phyloP scores from a whole-genome alignment of 2,329 filamentous ascomycete genomes.

The Cercospora sp. region DNA sequence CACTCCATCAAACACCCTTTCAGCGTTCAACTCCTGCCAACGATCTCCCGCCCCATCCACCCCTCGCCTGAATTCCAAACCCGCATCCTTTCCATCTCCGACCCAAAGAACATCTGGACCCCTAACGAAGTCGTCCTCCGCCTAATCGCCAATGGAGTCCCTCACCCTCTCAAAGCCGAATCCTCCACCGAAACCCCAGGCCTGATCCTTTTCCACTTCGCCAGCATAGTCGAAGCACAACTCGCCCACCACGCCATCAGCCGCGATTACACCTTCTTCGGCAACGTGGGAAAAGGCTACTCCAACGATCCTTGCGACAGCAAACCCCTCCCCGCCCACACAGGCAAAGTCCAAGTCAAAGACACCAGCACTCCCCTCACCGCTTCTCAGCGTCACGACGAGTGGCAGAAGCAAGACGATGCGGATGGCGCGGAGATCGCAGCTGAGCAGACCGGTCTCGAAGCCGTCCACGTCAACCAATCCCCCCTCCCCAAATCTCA shows the following conservation, averaged over 20 bases:
- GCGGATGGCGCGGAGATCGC: too few relatives aligned
- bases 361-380: too few relatives aligned
- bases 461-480: too few relatives aligned
- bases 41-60: slow-evolving; percentile 15
- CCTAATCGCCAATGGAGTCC: slow-evolving; percentile 6
- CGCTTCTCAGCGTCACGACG: too few relatives aligned
- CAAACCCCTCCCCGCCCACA: too few relatives aligned
- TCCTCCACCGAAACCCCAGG: background rate
- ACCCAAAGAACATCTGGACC: background rate
- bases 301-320: slow-evolving; percentile 13
- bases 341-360: too few relatives aligned
- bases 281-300: background rate
- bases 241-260: background rate
- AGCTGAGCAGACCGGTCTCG: too few relatives aligned
- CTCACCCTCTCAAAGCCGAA: slow-evolving; percentile 4
- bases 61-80: background rate
- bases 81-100: slow-evolving; percentile 17
- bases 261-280: slow-evolving; percentile 8
- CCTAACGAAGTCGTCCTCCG: slow-evolving; percentile 5
- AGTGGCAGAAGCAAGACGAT: too few relatives aligned
- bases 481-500: background rate
- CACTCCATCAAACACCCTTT: background rate
- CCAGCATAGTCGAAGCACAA: slow-evolving; percentile 15
- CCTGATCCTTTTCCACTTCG: slow-evolving; percentile 15
- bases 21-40: slow-evolving; percentile 10